Evolutionary conservation across 2,329 filamentous ascomycete genomes (phyloP).

Genomic region (Thelonectria discophora): DNA sequence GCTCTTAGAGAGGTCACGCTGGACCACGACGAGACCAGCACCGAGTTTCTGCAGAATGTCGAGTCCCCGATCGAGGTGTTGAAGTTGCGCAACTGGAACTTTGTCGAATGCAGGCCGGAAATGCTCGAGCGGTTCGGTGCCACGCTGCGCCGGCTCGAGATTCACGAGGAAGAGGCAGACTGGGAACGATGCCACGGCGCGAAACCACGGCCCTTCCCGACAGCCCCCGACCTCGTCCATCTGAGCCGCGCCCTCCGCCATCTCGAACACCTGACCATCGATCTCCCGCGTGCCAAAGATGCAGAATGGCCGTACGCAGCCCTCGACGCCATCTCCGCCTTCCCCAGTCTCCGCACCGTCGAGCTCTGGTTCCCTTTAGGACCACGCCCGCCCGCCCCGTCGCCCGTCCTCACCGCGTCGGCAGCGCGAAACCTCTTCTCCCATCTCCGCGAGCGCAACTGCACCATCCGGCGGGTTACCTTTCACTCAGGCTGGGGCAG

Average conservation of each 20-base stretch:
- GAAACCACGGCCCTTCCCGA: not conserved
- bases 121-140: not conserved
- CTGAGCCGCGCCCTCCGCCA: conserved; percentile 7
- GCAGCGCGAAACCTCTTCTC: conserved; percentile 8
- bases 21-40: not conserved
- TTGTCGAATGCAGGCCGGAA: not conserved
- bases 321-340: conserved; percentile 17
- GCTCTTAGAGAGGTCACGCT: conserved; percentile 14
- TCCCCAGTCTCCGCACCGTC: conserved; percentile 7
- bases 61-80: conserved; percentile 17
- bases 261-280: conserved; percentile 15
- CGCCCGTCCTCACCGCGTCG: conserved; percentile 8
- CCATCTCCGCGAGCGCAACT: conserved; percentile 13
- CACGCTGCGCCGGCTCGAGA: conserved; percentile 8
- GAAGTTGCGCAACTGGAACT: conserved; percentile 2
- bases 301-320: conserved; percentile 13
- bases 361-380: conserved; percentile 17
- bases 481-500: conserved; percentile 10
- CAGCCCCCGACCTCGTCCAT: not conserved
- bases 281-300: conserved; percentile 2
- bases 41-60: not conserved
- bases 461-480: conserved; percentile 12
- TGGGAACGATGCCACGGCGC: not conserved
- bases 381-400: not conserved
- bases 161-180: conserved; percentile 14